Evolutionary conservation across 306 rosid genomes (phyloP), one percentile per base, ranked within the genome.

Genomic region (Arachis hypogaea): DNA sequence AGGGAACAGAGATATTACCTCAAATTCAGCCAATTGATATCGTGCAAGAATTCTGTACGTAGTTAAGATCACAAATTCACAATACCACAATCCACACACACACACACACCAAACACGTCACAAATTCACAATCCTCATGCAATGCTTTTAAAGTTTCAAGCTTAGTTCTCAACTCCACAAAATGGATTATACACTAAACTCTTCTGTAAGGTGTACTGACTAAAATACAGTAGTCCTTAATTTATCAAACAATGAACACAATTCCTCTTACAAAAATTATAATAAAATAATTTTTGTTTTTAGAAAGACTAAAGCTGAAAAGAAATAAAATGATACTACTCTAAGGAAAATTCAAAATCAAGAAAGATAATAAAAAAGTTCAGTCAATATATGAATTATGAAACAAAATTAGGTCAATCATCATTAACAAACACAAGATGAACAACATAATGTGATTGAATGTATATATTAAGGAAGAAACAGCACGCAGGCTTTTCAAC

Each of bases 21-120:
- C 98, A 42, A 91, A 94, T 74, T 94, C 98, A 36, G 98, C 90
- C 86, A 94, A 65, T 29, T 94, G 88, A 69, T 91, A 89, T 81
- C 96, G 85, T 41, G 97, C 89, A 2, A 94, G 90, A 73, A 91
- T 94, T 86, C 98, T 94, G 85, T 63, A 77, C 41, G 38, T 18
- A 38, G 94, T 93, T 88, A 91, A 93, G 97, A 43, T 68, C 81
- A 80, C 79, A 79, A 67, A 46, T 43, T 68, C 12, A 49, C 4
- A 49, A 49, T 33, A 2, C 4, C 4, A 33, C 38, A 33, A 33
- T 33, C 3, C 38, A 33, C 38, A 33, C 38, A 33, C 38, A 33
- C 38, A 33, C 38, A 33, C 38, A 2, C 3, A 33, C 38, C 38
- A 2, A 33, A 33, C 38, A 33, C 38, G 4, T 33, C 38, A 33